These are phyloP conservation scores for Chalaropsis ovoidea DNA, from an alignment of 2,329 filamentous ascomycete genomes.

Conservation along the genomic window DNA sequence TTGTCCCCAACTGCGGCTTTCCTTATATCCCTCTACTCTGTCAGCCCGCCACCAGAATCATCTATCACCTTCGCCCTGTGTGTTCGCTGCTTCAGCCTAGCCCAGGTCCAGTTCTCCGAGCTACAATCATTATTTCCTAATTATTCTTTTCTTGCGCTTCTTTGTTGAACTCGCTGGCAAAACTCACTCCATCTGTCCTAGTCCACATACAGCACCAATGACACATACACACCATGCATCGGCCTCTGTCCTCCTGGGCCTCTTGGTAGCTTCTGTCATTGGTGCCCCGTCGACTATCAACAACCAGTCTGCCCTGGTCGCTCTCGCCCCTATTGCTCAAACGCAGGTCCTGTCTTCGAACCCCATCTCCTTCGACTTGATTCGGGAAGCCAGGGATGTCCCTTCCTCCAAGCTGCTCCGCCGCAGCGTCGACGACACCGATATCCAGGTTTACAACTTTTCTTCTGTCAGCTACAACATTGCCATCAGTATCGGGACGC, in stretches of 20 bases:
- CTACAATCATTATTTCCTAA: slow-evolving; percentile 1
- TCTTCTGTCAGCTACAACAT: slow-evolving; percentile 34
- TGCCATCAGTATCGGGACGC: slow-evolving; percentile 34
- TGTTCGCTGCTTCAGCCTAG: neutral
- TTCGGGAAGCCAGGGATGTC: slow-evolving; percentile 18
- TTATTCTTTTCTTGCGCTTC: neutral
- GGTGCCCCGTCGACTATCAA: slow-evolving; percentile 9
- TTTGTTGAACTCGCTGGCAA: neutral
- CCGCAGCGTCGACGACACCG: slow-evolving; percentile 21
- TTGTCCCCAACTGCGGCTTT: neutral
- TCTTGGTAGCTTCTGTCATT: slow-evolving; percentile 16
- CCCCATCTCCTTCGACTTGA: slow-evolving; percentile 18
- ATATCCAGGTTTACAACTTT: slow-evolving; percentile 26
- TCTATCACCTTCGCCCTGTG: slow-evolving; percentile 7
- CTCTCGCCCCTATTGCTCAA: neutral
- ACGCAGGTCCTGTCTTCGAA: neutral
- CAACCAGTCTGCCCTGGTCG: slow-evolving; percentile 9
- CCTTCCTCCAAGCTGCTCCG: slow-evolving; percentile 14
- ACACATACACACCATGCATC: slow-evolving; percentile 5
- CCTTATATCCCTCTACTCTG: slow-evolving; percentile 3
- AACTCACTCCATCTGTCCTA: neutral
- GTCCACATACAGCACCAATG: slow-evolving; percentile 9
- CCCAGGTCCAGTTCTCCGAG: neutral
- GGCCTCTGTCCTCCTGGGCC: slow-evolving; percentile 14
- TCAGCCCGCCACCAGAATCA: slow-evolving; percentile 5